Evolutionary conservation across 768 basidiomycete species (phyloP), one percentile per base, ranked within the genome.

Genomic region (Lactarius sanguifluus): DNA sequence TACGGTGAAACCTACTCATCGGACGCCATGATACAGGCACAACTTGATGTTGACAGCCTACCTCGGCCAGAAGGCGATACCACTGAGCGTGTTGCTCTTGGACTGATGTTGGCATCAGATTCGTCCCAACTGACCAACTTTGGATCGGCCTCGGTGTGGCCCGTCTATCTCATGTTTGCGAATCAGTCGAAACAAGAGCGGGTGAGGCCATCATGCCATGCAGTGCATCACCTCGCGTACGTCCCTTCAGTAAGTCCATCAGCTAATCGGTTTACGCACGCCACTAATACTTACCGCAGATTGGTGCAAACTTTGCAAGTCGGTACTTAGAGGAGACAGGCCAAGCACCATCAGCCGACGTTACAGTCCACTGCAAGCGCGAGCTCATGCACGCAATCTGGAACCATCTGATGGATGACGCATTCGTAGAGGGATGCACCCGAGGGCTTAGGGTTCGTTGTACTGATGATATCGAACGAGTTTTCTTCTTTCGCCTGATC

Each of bases 321-420:
- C 20, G 20, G 7, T 47, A 47, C 9, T 6, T 7, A n/a, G 45
- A 47, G 9, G 8, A n/a, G 5, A 47, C 45, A 10, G 45, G 45
- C 2, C 20, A n/a, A 47, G 9, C 45, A n/a, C 45, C n/a, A 1
- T n/a, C 20, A 18, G 1, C 45, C 0, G 45, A n/a, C 0, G 9
- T 71, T 2, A 40, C 66, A 3, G 69, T 70, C 0, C 70, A 73
- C 56, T 73, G 72, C 64, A 67, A 64, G 2, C 70, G 71, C 0
- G 73, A 75, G 47, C 65, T 73, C 16, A 62, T 75, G 45, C 75
- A 76, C 15, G 71, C 13, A 4, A 43, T 68, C 1, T 71, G 72
- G 72, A 41, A 38, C 32, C 16, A 68, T 8, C 59, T 75, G 2
- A 59, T 72, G 1, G 70, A 72, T 40, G 67, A 60, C 9, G 67